A percentile compares a stretch with the other conserved stretches of the same genome.
These are phyloP conservation scores for Nigrograna mackinnonii DNA, from an alignment of 2,329 filamentous ascomycete genomes.

Conservation along the genomic window DNA sequence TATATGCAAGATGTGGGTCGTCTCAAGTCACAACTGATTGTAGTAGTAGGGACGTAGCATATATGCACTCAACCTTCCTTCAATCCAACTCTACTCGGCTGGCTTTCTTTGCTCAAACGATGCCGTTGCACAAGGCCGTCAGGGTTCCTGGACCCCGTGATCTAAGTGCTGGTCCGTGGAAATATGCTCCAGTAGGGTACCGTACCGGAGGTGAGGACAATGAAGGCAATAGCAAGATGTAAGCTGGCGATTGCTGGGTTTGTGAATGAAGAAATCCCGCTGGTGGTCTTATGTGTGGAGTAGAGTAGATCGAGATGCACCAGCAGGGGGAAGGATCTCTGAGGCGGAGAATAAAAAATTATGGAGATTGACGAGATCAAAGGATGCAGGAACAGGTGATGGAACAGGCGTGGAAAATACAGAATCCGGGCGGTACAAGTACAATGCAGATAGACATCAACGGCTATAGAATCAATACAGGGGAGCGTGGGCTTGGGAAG, in stretches of 20 bases:
- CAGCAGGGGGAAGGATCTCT: too few relatives aligned
- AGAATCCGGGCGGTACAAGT: slow-evolving; percentile 36
- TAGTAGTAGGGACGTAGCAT: slow-evolving; percentile 35
- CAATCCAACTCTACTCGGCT: slow-evolving; percentile 20
- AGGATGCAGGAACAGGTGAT: slow-evolving; percentile 26
- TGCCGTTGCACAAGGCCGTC: slow-evolving; percentile 33
- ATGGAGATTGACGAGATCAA: slow-evolving; percentile 18
- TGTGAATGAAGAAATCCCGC: too few relatives aligned
- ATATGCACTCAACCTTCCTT: slow-evolving; percentile 37
- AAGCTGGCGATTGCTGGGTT: not conserved
- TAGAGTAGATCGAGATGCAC: too few relatives aligned
- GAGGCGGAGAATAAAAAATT: slow-evolving; percentile 19
- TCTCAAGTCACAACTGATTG: slow-evolving; percentile 14
- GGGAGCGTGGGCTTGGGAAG: slow-evolving; percentile 33
- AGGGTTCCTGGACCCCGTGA: slow-evolving; percentile 36
- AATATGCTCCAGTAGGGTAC: slow-evolving; percentile 30
- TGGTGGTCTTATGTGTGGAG: too few relatives aligned
- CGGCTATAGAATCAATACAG: slow-evolving; percentile 37
- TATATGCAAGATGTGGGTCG: slow-evolving; percentile 1
- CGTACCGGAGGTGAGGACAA: slow-evolving; percentile 20
- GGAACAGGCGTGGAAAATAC: slow-evolving; percentile 22
- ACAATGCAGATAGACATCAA: slow-evolving; percentile 28
- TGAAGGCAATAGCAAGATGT: slow-evolving; percentile 10
- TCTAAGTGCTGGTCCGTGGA: slow-evolving; percentile 18
- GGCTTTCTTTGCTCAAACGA: slow-evolving; percentile 17